phyloP scores from a whole-genome alignment of 768 basidiomycete genomes.

The Lentinula boryana region DNA sequence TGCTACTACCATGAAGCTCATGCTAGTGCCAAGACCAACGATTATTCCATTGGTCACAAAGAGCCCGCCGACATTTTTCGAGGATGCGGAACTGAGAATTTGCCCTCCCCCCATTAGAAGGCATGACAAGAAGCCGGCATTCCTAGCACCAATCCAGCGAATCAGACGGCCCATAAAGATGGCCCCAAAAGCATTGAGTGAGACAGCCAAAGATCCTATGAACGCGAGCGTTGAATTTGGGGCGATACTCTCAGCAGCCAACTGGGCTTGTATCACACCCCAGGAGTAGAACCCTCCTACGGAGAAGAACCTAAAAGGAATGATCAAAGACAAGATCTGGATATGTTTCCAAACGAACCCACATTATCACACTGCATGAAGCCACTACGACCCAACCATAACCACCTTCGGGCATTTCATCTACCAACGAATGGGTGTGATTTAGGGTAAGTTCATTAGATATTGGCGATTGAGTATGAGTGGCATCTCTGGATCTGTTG shows the following conservation, averaged over 20 bases:
- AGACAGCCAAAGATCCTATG: constrained; percentile 23
- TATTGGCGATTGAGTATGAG: not conserved
- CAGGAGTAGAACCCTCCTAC: constrained; percentile 22
- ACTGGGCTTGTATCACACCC: constrained; percentile 23
- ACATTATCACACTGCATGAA: constrained; percentile 21
- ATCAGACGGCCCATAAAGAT: constrained; percentile 23
- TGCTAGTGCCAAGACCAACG: constrained; percentile 21
- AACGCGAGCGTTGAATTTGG: constrained; percentile 21
- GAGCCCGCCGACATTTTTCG: constrained; percentile 11
- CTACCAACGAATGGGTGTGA: not conserved
- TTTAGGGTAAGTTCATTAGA: not conserved
- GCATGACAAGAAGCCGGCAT: constrained; percentile 20
- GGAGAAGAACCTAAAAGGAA: constrained; percentile 16
- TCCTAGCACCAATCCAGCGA: constrained; percentile 21
- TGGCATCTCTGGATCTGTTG: too few relatives aligned
- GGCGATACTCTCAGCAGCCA: constrained; percentile 19
- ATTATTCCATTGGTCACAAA: constrained; percentile 22
- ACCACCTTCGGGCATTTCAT: constrained; percentile 21
- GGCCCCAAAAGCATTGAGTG: constrained; percentile 22
- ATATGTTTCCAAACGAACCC: not conserved
- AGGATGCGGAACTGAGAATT: constrained; percentile 20
- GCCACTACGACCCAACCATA: constrained; percentile 26
- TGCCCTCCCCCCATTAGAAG: constrained; percentile 21
- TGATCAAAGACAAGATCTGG: not conserved
- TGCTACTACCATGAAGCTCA: constrained; percentile 13